Conservation (phyloP, 306 rosid genomes). For the Dicorynia guianensis region DNA sequence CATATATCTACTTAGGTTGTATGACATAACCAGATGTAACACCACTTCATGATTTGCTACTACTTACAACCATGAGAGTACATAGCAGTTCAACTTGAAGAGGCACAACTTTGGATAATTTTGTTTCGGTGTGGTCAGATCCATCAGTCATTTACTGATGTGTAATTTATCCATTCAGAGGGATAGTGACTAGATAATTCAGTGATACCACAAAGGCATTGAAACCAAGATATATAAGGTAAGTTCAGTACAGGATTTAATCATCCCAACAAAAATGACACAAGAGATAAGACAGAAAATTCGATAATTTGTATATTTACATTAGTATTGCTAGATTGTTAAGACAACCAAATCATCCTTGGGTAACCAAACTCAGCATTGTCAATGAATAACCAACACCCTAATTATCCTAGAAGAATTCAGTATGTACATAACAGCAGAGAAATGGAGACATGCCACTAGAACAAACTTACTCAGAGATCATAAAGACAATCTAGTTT, state of each 20-base stretch:
- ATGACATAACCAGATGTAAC: too few relatives aligned
- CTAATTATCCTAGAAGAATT: neutral
- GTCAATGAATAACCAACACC: neutral
- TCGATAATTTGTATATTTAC: neutral
- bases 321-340: neutral
- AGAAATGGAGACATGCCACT: neutral
- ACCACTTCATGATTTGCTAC: too few relatives aligned
- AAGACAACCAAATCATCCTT: neutral
- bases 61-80: too few relatives aligned
- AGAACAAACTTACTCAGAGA: neutral
- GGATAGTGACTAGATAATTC: neutral
- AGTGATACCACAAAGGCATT: neutral
- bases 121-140: too few relatives aligned
- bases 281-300: neutral
- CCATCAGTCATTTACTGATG: neutral
- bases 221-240: neutral
- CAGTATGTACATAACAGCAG: neutral
- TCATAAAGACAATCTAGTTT: neutral
- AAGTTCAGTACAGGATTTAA: neutral
- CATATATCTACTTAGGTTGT: neutral
- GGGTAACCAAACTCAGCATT: neutral
- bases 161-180: neutral
- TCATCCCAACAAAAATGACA: neutral
- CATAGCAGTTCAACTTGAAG: too few relatives aligned
- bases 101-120: too few relatives aligned